Evolutionary conservation across 1,139 yeast species (phyloP).

Genomic region (Suhomyces wounanorum): DNA sequence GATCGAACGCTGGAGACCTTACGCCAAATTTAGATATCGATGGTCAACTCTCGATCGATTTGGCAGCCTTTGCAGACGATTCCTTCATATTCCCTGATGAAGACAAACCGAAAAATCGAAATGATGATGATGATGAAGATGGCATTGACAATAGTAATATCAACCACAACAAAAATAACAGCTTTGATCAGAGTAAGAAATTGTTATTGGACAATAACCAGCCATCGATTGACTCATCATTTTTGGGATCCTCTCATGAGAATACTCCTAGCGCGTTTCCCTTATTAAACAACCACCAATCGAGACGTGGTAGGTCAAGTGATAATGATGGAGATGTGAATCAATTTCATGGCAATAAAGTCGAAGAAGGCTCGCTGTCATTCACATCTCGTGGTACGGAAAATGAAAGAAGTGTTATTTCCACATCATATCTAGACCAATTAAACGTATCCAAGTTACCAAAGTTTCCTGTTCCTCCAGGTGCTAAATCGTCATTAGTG

Average conservation of each 20-base stretch:
- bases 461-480: conserved; percentile 68
- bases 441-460: conserved; percentile 43
- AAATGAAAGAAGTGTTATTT: neutral
- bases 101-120: conserved; percentile 53
- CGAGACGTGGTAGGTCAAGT: neutral
- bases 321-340: neutral
- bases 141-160: neutral
- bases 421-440: conserved; percentile 13
- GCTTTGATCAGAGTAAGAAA: neutral
- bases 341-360: neutral
- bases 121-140: conserved; percentile 17
- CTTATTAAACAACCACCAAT: conserved; percentile 1
- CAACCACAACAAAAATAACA: neutral
- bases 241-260: conserved; percentile 9
- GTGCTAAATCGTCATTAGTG: conserved; percentile 62
- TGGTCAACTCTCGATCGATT: conserved; percentile 68
- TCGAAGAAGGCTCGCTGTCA: neutral
- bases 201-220: neutral
- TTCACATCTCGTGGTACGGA: neutral
- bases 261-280: conserved; percentile 6
- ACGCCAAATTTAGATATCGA: conserved; percentile 55
- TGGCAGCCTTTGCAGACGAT: conserved; percentile 81
- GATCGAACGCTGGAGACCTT: conserved; percentile 29
- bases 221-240: conserved; percentile 7
- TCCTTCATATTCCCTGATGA: conserved; percentile 78